Conservation (phyloP, 2,329 filamentous ascomycete species). For the Fusarium coffeatum region DNA sequence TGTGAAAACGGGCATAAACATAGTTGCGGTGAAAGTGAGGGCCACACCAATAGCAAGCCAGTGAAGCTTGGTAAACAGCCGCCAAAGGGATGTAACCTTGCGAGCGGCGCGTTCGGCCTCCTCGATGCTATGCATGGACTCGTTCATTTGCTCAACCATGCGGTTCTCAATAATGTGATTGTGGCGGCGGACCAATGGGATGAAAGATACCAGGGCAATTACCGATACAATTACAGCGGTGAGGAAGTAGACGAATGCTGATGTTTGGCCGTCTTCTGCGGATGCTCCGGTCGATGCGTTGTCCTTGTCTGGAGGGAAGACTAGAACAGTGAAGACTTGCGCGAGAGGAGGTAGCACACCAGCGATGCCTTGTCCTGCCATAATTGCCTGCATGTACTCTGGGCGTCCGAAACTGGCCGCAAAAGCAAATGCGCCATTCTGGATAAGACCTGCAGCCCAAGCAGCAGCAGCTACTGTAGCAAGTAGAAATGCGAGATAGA, state of each 20-base stretch:
- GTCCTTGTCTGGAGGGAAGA: constrained; percentile 55
- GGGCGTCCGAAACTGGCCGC: constrained; percentile 84
- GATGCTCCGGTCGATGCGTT: constrained; percentile 39
- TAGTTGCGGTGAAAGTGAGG: constrained; percentile 83
- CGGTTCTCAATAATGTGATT: constrained; percentile 63
- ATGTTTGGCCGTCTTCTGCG: constrained; percentile 53
- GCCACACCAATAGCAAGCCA: constrained; percentile 83
- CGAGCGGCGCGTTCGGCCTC: constrained; percentile 65
- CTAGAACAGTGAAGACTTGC: constrained; percentile 85
- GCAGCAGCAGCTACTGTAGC: constrained; percentile 83
- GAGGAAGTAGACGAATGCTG: constrained; percentile 91
- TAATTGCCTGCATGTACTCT: constrained; percentile 95
- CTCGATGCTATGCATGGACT: constrained; percentile 63
- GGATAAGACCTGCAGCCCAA: constrained; percentile 83
- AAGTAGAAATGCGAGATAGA: constrained; percentile 86
- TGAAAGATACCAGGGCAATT: constrained; percentile 76
- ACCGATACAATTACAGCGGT: constrained; percentile 84
- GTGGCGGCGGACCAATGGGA: constrained; percentile 75
- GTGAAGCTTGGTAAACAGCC: constrained; percentile 80
- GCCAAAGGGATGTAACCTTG: constrained; percentile 65
- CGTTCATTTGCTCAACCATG: constrained; percentile 61
- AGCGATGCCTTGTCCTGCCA: constrained; percentile 92
- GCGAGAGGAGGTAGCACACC: constrained; percentile 90
- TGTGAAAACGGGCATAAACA: constrained; percentile 97
- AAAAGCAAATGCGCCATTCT: constrained; percentile 95